Base-by-base conservation (phyloP, 495 filamentous ascomycete genomes). In the Rhypophila decipiens region DNA sequence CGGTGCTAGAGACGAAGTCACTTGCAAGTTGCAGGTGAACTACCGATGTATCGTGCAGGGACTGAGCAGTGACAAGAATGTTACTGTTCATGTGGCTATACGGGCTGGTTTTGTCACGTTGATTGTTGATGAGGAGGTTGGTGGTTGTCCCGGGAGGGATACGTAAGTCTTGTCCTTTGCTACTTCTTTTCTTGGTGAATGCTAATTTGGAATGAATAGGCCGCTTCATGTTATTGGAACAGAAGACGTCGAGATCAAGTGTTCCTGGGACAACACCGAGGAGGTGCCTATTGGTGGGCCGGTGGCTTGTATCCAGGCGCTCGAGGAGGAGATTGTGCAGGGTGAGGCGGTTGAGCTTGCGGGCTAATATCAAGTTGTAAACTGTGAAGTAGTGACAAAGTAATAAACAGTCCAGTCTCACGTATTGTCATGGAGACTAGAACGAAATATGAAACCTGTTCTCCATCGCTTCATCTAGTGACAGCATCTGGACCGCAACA, bases 11-110 rank as follows among this genome's bases (percentile, higher is more conserved):
- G 52, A 55, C 23, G 17, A 44, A 2, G 12, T 58, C n/a, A 46
- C 27, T 0, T 58, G 56, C 44, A 48, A 23, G 12, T 20, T 58
- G 48, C 56, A 58, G 45, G 52, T 54, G 2, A 58, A 55, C 42
- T 58, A 58, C 21, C 44, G 56, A 9, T 58, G 56, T 38, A 49
- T 54, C 15, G 47, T 58, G 7, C 31, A 47, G 22, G 56, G 56
- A 22, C 52, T 45, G 17, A 27, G 42, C 15, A 55, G 38, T 29
- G 56, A 58, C 38, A 35, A 46, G 35, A 47, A 53, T 29, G 20
- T 53, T 22, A 49, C 42, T 4, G 37, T 53, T 5, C 24, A 49
- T 40, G 33, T 53, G 2, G 51, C 20, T 12, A 19, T 53, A 9
- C 39, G 51, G 22, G 35, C 51, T 2, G 46, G 45, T 11, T 39